phyloP scores from a whole-genome alignment of 495 filamentous ascomycete species.

The Aspergillus heteromorphus region DNA sequence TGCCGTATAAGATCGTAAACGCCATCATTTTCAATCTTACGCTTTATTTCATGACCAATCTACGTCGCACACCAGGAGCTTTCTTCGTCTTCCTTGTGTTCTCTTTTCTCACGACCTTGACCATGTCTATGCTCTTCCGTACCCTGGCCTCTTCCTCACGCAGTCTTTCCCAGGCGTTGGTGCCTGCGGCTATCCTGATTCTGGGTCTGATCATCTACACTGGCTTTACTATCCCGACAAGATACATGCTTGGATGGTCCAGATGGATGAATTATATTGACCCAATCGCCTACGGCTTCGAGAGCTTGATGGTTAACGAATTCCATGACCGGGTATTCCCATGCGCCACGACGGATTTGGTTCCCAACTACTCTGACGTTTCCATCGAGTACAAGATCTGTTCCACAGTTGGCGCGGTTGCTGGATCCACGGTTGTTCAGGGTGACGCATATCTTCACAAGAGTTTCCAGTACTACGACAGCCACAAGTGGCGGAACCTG shows the following conservation, averaged over 20 bases:
- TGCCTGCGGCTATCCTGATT: slow-evolving; percentile 46
- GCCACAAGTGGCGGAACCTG: slow-evolving; percentile 66
- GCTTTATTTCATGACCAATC: slow-evolving; percentile 57
- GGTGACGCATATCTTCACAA: slow-evolving; percentile 49
- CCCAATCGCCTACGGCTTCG: slow-evolving; percentile 47
- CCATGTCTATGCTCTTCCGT: slow-evolving; percentile 56
- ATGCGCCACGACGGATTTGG: slow-evolving; percentile 39
- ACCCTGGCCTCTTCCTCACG: slow-evolving; percentile 47
- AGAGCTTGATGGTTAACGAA: slow-evolving; percentile 52
- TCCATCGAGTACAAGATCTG: slow-evolving; percentile 36
- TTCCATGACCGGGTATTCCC: slow-evolving; percentile 50
- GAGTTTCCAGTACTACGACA: slow-evolving; percentile 51
- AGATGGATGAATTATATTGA: slow-evolving; percentile 50
- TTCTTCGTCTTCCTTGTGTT: slow-evolving; percentile 63
- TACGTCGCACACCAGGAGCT: slow-evolving; percentile 39
- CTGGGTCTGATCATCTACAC: slow-evolving; percentile 50
- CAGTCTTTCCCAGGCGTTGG: slow-evolving; percentile 48
- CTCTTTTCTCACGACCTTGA: slow-evolving; percentile 49
- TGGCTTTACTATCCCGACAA: slow-evolving; percentile 47
- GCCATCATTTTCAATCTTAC: slow-evolving; percentile 52
- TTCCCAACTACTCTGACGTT: slow-evolving; percentile 33
- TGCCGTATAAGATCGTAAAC: slow-evolving; percentile 52
- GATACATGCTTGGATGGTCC: slow-evolving; percentile 51
- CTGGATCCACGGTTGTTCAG: slow-evolving; percentile 40
- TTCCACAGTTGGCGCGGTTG: slow-evolving; percentile 47